Conservation (phyloP, 1,284 basidiomycete species). For the Afroboletus lepidellus region DNA sequence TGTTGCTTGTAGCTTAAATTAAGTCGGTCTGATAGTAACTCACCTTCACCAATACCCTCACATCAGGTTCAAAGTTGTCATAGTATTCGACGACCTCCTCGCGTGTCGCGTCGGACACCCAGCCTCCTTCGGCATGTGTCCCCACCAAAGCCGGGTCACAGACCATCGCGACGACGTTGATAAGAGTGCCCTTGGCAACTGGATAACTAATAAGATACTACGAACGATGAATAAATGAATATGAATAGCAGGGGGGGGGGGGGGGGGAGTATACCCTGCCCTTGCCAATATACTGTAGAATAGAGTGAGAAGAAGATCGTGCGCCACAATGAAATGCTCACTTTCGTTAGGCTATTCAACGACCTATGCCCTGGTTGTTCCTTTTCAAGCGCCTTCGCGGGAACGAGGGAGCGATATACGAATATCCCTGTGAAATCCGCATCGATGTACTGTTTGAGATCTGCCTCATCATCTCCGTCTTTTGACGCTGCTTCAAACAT, state of each 20-base stretch:
- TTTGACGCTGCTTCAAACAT: constrained; percentile 19
- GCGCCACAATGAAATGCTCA: constrained; percentile 3
- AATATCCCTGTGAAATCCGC: constrained; percentile 22
- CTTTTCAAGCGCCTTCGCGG: constrained; percentile 13
- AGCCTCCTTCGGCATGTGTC: constrained; percentile 36
- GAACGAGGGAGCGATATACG: constrained; percentile 18
- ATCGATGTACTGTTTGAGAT: constrained; percentile 17
- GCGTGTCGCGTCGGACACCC: constrained; percentile 33
- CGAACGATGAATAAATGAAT: background rate
- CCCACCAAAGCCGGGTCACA: constrained; percentile 36
- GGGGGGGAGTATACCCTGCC: constrained; percentile 4
- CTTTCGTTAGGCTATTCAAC: background rate
- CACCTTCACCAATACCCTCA: constrained; percentile 41
- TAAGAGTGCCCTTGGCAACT: constrained; percentile 38
- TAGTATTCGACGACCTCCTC: constrained; percentile 34
- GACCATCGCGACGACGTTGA: constrained; percentile 44
- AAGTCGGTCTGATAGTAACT: background rate
- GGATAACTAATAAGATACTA: constrained; percentile 47
- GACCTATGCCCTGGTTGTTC: constrained; percentile 4
- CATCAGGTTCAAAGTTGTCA: constrained; percentile 45
- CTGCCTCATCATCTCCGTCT: background rate
- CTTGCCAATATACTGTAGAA: constrained; percentile 14
- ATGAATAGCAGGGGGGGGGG: background rate
- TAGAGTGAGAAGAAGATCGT: background rate
- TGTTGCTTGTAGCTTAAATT: background rate